phyloP scores from a whole-genome alignment of 2,329 filamentous ascomycete genomes.

The Dothideomycetes sp. region DNA sequence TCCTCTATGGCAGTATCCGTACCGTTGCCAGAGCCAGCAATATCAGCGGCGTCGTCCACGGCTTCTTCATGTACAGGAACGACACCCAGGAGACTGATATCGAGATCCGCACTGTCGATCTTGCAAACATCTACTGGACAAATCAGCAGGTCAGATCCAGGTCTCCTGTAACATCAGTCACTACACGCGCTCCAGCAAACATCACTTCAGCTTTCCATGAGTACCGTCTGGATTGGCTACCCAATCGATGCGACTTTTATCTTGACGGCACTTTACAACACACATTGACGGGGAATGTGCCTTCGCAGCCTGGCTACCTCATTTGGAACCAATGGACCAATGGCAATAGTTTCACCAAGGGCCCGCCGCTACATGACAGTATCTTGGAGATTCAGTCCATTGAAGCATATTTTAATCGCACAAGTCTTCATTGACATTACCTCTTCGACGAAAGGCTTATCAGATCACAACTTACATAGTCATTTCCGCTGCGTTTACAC shows the following conservation, averaged over 20 bases:
- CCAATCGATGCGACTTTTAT: constrained; percentile 54
- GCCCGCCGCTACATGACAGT: constrained; percentile 54
- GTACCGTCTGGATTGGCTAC: constrained; percentile 67
- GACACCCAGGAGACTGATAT: constrained; percentile 74
- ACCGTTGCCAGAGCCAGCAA: constrained; percentile 53
- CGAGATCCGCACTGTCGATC: constrained; percentile 31
- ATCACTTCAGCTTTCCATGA: constrained; percentile 64
- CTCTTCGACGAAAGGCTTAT: too few species aligned
- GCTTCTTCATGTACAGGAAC: constrained; percentile 76
- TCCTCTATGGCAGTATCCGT: constrained; percentile 60
- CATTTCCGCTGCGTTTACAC: too few species aligned
- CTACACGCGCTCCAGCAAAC: constrained; percentile 45
- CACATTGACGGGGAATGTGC: constrained; percentile 33
- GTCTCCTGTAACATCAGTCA: constrained; percentile 50
- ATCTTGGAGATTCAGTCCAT: constrained; percentile 57
- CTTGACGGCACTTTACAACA: constrained; percentile 53
- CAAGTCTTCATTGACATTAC: constrained; percentile 1
- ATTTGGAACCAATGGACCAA: constrained; percentile 50
- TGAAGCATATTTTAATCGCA: constrained; percentile 64
- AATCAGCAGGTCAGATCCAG: constrained; percentile 52
- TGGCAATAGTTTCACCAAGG: constrained; percentile 62
- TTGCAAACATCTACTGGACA: constrained; percentile 31
- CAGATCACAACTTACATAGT: too few species aligned
- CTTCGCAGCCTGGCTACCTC: constrained; percentile 50
- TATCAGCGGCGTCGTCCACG: constrained; percentile 57